Percentiles rank a stretch among this genome's conserved stretches.
These are phyloP conservation scores for Chlorella sp. DNA, from an alignment of 139 green algal species.

Conservation along the genomic window DNA sequence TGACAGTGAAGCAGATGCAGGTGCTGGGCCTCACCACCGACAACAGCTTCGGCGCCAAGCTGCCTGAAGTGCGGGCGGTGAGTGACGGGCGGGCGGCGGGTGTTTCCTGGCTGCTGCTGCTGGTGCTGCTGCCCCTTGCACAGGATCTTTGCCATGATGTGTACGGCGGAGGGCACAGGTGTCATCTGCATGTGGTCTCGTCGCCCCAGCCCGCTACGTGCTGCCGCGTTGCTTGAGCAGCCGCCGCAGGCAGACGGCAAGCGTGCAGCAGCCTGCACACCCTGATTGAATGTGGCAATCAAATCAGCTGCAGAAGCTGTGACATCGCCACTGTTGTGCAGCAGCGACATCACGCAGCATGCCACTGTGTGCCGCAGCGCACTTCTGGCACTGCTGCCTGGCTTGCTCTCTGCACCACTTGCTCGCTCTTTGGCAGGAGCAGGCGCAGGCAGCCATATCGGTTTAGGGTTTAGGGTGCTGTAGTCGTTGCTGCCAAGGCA, in stretches of 20 bases:
- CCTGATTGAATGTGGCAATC: too few species aligned
- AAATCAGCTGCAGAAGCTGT: too few species aligned
- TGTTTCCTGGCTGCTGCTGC: not conserved
- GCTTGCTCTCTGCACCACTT: too few species aligned
- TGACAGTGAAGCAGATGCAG: slow-evolving; percentile 63
- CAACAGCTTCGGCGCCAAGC: not conserved
- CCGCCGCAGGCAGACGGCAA: too few species aligned
- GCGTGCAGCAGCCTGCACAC: too few species aligned
- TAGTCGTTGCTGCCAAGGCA: too few species aligned
- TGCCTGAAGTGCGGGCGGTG: slow-evolving; percentile 47
- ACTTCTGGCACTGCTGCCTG: not conserved
- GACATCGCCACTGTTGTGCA: too few species aligned
- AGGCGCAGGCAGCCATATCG: too few species aligned
- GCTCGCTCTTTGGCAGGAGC: not conserved
- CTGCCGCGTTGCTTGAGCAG: not conserved
- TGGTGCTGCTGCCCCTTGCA: not conserved
- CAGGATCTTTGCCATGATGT: too few species aligned
- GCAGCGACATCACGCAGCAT: too few species aligned
- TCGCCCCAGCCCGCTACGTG: not conserved
- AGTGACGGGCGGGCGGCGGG: slow-evolving; percentile 11
- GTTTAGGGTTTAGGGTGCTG: too few species aligned
- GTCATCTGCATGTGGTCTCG: not conserved
- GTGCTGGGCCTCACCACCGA: slow-evolving; percentile 57
- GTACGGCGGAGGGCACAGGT: not conserved
- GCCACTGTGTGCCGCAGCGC: too few species aligned